These are phyloP conservation scores for Ophiocordyceps australis DNA, from an alignment of 2,329 filamentous ascomycete species.

Conservation along the genomic window DNA sequence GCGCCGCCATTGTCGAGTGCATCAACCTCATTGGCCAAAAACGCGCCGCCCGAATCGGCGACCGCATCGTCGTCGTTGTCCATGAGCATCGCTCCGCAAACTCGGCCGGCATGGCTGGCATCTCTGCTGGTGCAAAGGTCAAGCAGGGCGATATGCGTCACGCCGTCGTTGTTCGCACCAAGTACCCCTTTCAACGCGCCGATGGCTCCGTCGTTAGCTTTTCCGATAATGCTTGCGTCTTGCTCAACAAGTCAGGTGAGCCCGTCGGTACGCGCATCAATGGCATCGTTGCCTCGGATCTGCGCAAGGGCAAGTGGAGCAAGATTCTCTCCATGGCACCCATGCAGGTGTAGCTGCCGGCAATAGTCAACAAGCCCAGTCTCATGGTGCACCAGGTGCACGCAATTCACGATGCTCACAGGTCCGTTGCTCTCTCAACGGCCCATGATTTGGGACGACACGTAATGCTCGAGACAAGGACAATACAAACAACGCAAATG, in stretches of 20 bases:
- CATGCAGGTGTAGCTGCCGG: conserved; percentile 38
- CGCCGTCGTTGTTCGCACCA: conserved; percentile 84
- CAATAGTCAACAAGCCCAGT: too few relatives aligned
- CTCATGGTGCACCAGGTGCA: too few relatives aligned
- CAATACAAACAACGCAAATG: too few relatives aligned
- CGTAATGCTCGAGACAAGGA: too few relatives aligned
- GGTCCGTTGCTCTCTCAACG: too few relatives aligned
- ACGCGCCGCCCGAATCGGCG: conserved; percentile 73
- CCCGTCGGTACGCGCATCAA: conserved; percentile 87
- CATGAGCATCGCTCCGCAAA: conserved; percentile 82
- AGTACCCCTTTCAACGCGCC: conserved; percentile 67
- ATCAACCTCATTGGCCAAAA: conserved; percentile 86
- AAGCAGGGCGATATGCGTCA: conserved; percentile 92
- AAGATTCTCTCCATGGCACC: conserved; percentile 95
- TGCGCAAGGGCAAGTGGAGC: conserved; percentile 89
- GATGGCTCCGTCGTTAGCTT: conserved; percentile 88
- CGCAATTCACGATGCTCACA: too few relatives aligned
- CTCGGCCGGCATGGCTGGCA: conserved; percentile 52
- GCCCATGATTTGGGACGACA: too few relatives aligned
- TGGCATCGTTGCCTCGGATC: conserved; percentile 76
- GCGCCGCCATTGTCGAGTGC: conserved; percentile 93
- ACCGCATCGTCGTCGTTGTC: conserved; percentile 92
- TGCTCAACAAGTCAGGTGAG: conserved; percentile 93
- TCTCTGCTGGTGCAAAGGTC: conserved; percentile 72
- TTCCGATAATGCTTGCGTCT: conserved; percentile 93